phyloP scores from a whole-genome alignment of 1,139 yeast genomes.

The Nakaseomyces delphensis region DNA sequence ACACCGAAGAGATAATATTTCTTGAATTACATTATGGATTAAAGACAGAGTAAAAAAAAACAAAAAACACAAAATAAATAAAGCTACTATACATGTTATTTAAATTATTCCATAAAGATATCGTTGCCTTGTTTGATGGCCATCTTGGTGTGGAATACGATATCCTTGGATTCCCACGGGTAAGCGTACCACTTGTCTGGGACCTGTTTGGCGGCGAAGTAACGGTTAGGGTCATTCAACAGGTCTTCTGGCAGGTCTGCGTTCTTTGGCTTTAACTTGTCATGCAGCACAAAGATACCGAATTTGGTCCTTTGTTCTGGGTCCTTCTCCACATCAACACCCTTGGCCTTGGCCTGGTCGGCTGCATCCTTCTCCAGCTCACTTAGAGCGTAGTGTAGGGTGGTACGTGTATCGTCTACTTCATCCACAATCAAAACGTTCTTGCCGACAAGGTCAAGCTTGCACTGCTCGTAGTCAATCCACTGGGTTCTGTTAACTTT shows the following conservation, averaged over 20 bases:
- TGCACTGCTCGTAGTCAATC: constrained; percentile 52
- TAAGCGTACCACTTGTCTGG: constrained; percentile 96
- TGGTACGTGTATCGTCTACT: constrained; percentile 62
- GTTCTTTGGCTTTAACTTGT: constrained; percentile 80
- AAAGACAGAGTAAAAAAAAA: not conserved
- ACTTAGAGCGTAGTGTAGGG: constrained; percentile 51
- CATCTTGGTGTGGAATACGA: constrained; percentile 72
- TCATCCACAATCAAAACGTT: constrained; percentile 58
- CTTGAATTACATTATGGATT: too few species aligned
- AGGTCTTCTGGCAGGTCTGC: constrained; percentile 53
- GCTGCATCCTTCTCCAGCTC: constrained; percentile 51
- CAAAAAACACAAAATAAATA: not conserved
- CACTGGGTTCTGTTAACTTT: constrained; percentile 58
- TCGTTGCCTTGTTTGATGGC: constrained; percentile 73
- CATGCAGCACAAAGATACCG: constrained; percentile 86
- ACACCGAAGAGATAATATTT: too few species aligned
- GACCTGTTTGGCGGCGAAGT: constrained; percentile 83
- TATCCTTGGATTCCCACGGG: constrained; percentile 94
- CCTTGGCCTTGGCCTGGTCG: constrained; percentile 40
- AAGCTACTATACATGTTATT: not conserved
- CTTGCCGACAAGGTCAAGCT: constrained; percentile 47
- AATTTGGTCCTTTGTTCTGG: constrained; percentile 53
- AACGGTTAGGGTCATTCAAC: constrained; percentile 40
- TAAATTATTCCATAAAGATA: constrained; percentile 24
- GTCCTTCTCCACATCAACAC: constrained; percentile 33